A percentile compares a stretch with the other conserved stretches of the same genome.
Evolutionary conservation across 495 filamentous ascomycete genomes (phyloP).

Genomic region (Daldinia loculata): DNA sequence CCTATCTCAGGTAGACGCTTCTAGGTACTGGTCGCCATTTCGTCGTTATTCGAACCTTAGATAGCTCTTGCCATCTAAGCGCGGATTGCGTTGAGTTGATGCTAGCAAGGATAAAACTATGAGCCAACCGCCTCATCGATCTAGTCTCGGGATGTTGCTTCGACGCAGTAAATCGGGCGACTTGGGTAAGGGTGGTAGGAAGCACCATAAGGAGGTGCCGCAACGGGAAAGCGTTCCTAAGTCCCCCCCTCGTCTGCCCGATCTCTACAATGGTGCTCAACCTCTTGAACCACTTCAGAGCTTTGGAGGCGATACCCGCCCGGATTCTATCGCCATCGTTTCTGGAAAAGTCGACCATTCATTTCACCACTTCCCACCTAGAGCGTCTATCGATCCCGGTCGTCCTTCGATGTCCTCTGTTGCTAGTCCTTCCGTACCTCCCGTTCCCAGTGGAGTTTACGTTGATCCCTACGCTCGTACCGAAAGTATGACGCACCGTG

Average conservation of each 20-base stretch:
- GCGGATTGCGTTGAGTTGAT: conserved; percentile 36
- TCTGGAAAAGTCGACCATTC: conserved; percentile 60
- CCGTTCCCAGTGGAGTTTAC: conserved; percentile 62
- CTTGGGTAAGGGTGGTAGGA: conserved; percentile 71
- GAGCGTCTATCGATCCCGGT: conserved; percentile 47
- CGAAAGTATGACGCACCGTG: conserved; percentile 97
- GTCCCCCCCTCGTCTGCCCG: conserved; percentile 81
- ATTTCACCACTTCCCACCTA: conserved; percentile 43
- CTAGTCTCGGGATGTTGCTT: conserved; percentile 71
- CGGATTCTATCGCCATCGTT: conserved; percentile 71
- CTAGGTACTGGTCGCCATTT: conserved; percentile 21
- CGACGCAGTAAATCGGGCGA: conserved; percentile 84
- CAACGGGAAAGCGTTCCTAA: conserved; percentile 73
- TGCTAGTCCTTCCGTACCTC: conserved; percentile 55
- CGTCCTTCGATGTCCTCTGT: conserved; percentile 57
- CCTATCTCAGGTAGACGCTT: conserved; percentile 14
- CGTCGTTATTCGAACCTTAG: conserved; percentile 25
- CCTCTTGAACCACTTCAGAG: conserved; percentile 69
- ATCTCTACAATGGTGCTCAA: conserved; percentile 67
- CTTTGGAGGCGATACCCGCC: conserved; percentile 77
- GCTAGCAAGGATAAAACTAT: conserved; percentile 47
- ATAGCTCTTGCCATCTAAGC: conserved; percentile 12
- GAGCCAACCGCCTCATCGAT: conserved; percentile 59
- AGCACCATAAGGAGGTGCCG: conserved; percentile 69
- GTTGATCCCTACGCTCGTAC: conserved; percentile 81